Evolutionary conservation across 1,284 basidiomycete species (phyloP), one percentile per base, ranked within the genome.

Genomic region (Pseudozyma pruni): DNA sequence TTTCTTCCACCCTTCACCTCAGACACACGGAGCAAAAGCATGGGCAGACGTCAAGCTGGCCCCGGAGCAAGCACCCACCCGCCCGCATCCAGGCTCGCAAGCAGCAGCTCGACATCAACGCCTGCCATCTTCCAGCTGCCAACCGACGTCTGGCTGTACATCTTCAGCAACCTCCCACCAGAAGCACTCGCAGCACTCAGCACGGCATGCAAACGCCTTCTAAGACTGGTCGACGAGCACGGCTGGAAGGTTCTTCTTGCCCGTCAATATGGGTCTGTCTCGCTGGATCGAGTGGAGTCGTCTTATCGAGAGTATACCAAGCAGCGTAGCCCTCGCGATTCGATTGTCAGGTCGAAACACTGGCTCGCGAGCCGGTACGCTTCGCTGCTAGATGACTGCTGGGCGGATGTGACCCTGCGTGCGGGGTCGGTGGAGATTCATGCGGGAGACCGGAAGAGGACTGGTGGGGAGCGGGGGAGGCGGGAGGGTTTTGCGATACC

Each of bases 111-210:
- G n/a, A n/a, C n/a, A n/a, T n/a, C n/a, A n/a, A n/a, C n/a, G n/a
- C n/a, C n/a, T n/a, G n/a, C 53, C 3, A 34, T 71, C 2, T 37
- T 66, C 9, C 41, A 34, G 4, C 54, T 72, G 1, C 58, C 62
- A 8, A 27, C 54, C 25, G 69, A 72, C 29, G 41, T 72, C 14
- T 62, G 62, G 62, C 46, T 72, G 4, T 43, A 43, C 47, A 66
- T 72, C 62, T 60, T 61, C 22, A 8, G 37, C 5, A 41, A 49
- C 8, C 47, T 72, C 2, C 2, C 51, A 20, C 11, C 44, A 4
- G 19, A 32, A 1, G 48, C 43, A 5, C 44, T 54, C n/a, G 32
- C 50, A 6, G 22, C 44, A 0, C 58, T 72, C 32, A 46, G 53
- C 8, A 27, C 20, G 3, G 49, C 58, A 14, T 53, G 53, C 40